These are phyloP conservation scores for Fusarium penzigii DNA, from an alignment of 2,329 filamentous ascomycete genomes.

Conservation along the genomic window DNA sequence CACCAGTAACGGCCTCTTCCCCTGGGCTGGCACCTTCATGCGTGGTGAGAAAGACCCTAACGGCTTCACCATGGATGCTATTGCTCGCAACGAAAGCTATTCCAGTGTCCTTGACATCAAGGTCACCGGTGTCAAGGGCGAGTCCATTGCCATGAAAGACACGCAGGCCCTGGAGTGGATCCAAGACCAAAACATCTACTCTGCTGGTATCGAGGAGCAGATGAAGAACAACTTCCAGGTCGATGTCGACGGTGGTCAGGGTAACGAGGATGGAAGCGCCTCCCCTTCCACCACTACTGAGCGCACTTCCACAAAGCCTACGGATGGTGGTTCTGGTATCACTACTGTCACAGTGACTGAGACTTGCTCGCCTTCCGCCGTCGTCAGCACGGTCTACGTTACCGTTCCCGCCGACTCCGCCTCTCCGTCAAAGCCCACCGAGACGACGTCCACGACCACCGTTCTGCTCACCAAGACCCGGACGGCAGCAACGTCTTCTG, in stretches of 20 bases:
- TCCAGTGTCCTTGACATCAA: slow-evolving; percentile 43
- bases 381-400: slow-evolving; percentile 37
- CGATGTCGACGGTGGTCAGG: slow-evolving; percentile 32
- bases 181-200: slow-evolving; percentile 42
- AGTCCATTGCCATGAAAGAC: slow-evolving; percentile 24
- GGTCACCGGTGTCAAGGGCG: slow-evolving; percentile 31
- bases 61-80: slow-evolving; percentile 37
- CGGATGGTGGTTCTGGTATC: slow-evolving; percentile 15
- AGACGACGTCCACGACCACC: slow-evolving; percentile 24
- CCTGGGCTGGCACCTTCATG: slow-evolving; percentile 44
- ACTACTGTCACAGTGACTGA: slow-evolving; percentile 37
- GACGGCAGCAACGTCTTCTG: slow-evolving; percentile 4
- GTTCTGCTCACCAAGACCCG: slow-evolving; percentile 18
- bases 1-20: slow-evolving; percentile 43
- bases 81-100: slow-evolving; percentile 43
- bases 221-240: slow-evolving; percentile 49
- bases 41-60: slow-evolving; percentile 39
- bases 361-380: slow-evolving; percentile 41
- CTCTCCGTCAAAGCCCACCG: slow-evolving; percentile 10
- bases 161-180: slow-evolving; percentile 32
- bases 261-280: slow-evolving; percentile 18
- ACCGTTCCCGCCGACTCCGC: slow-evolving; percentile 36
- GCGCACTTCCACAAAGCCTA: slow-evolving; percentile 13
- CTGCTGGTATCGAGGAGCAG: slow-evolving; percentile 47
- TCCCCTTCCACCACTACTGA: slow-evolving; percentile 18